phyloP scores from a whole-genome alignment of 257 asterid species.

The Anisodus acutangulus region DNA sequence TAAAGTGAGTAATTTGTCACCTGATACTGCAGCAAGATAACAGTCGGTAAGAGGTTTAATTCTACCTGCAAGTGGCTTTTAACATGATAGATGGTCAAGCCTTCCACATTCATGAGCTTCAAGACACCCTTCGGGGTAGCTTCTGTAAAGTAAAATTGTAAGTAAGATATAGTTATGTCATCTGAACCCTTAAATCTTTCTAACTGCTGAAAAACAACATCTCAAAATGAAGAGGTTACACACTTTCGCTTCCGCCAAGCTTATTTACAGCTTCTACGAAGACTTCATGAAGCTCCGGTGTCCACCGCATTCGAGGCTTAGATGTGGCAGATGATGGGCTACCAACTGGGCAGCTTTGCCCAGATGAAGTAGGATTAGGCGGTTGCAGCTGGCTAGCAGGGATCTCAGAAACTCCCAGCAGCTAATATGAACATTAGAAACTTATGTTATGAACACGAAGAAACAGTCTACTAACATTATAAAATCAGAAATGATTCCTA shows the following conservation, averaged over 20 bases:
- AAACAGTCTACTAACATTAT: neutral
- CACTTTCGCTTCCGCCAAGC: constrained; percentile 88
- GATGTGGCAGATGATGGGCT: constrained; percentile 55
- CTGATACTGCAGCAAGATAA: neutral
- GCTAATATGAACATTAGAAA: constrained; percentile 43
- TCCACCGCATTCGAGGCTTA: constrained; percentile 92
- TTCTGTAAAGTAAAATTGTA: constrained; percentile 22
- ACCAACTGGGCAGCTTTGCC: constrained; percentile 44
- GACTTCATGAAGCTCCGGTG: constrained; percentile 87
- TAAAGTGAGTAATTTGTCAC: constrained; percentile 2
- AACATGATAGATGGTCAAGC: constrained; percentile 79
- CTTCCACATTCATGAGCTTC: constrained; percentile 77
- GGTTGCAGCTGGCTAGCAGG: constrained; percentile 41
- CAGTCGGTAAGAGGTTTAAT: neutral
- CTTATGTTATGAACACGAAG: constrained; percentile 14
- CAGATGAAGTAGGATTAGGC: constrained; percentile 39
- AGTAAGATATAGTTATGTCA: neutral
- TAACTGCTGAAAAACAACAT: neutral
- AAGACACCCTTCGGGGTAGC: constrained; percentile 87
- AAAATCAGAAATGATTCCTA: constrained; percentile 13
- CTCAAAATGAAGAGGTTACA: constrained; percentile 35
- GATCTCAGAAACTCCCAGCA: constrained; percentile 50
- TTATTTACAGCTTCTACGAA: constrained; percentile 77
- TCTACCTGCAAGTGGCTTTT: constrained; percentile 89
- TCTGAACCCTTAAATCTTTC: neutral